Evolutionary conservation across 768 basidiomycete genomes (phyloP), one percentile per base, ranked within the genome.

Genomic region (Suillus placidus): DNA sequence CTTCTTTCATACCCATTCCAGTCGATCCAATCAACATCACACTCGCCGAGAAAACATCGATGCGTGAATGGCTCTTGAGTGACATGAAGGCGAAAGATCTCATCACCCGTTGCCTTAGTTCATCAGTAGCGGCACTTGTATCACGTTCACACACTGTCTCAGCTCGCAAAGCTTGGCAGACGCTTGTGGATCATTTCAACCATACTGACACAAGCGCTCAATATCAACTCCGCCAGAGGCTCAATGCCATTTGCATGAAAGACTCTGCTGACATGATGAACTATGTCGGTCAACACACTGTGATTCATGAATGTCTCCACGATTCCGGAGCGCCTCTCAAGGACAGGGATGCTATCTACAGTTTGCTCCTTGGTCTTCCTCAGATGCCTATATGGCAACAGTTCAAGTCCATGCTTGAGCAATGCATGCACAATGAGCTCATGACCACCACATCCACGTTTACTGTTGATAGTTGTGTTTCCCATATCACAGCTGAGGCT

Each of bases 11-110:
- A 2, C 62, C 64, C 0, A 30, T 7, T 0, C 62, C 43, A 1
- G 20, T 3, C 4, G 6, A 43, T 20, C 43, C 20, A 7, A 3
- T 1, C 6, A 43, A 20, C 2, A 5, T 58, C 0, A 63, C 42
- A 0, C 4, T 42, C 0, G 5, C 5, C 0, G 65, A 70, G 3
- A 38, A 0, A 16, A 40, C 68, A 6, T 3, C 14, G 2, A 69
- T 70, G 1, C 3, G 20, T 43, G 43, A 43, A 45, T 45, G 45
- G 45, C 4, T n/a, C 1, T 4, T 45, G 9, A 4, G 4, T 60
- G 63, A 66, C 14, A n/a, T 45, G 0, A 47, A 65, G 1, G 65
- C 58, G 0, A 70, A 70, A 16, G 45, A 18, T 0, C 37, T 69
- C 63, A 0, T 57, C 66, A 4, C 9, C 20, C 0, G 0, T 10